These are phyloP conservation scores for Xylariaceae sp. DNA, from an alignment of 2,329 filamentous ascomycete species.

Conservation along the genomic window DNA sequence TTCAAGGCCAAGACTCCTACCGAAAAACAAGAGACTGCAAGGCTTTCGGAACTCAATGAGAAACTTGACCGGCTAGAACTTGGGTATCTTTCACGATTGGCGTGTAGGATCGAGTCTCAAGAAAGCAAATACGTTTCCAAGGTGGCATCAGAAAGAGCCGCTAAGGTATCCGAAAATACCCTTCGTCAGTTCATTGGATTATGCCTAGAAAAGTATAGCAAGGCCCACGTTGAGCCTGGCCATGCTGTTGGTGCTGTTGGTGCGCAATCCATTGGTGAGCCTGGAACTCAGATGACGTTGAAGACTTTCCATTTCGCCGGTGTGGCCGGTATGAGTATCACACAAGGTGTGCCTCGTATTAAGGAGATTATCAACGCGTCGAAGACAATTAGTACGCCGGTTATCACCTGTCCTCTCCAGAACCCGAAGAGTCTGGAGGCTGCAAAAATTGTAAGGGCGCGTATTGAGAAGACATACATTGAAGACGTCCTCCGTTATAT, in stretches of 20 bases:
- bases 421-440: slow-evolving; percentile 71
- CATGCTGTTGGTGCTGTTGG: slow-evolving; percentile 95
- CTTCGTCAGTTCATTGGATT: slow-evolving; percentile 72
- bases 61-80: slow-evolving; percentile 18
- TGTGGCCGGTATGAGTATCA: slow-evolving; percentile 99
- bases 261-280: slow-evolving; percentile 96
- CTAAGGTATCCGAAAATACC: slow-evolving; percentile 75
- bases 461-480: slow-evolving; percentile 92
- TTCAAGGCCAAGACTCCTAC: slow-evolving; percentile 14
- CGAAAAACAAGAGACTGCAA: slow-evolving; percentile 20
- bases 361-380: slow-evolving; percentile 99
- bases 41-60: slow-evolving; percentile 13
- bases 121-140: slow-evolving; percentile 28
- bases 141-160: slow-evolving; percentile 59
- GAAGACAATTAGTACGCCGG: slow-evolving; percentile 86
- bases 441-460: slow-evolving; percentile 85
- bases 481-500: slow-evolving; percentile 75
- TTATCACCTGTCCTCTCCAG: slow-evolving; percentile 81
- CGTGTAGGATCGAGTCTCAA: slow-evolving; percentile 27
- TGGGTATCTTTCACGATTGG: slow-evolving; percentile 16
- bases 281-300: slow-evolving; percentile 97
- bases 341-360: slow-evolving; percentile 97
- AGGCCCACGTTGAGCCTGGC: slow-evolving; percentile 86
- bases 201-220: slow-evolving; percentile 85
- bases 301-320: slow-evolving; percentile 99